Evolutionary conservation across 2,329 filamentous ascomycete species (phyloP).

Genomic region (Fusarium albosuccineum): DNA sequence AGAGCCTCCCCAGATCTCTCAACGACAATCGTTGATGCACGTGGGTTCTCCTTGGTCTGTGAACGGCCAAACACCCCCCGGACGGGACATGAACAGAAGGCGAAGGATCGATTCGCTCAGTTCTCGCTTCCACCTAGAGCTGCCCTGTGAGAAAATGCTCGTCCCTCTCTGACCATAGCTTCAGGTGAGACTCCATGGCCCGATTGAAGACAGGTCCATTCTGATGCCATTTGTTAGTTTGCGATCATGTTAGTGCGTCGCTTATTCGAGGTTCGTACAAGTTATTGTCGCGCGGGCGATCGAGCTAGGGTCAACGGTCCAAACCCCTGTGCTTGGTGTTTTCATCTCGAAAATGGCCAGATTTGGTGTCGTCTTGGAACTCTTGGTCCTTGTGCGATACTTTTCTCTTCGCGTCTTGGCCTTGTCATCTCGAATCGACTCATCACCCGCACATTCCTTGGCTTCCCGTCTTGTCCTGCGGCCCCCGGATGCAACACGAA

Average conservation of each 20-base stretch:
- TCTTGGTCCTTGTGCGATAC: not conserved
- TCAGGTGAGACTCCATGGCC: not conserved
- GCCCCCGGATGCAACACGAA: slow-evolving; percentile 5
- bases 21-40: slow-evolving; percentile 33
- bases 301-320: not conserved
- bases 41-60: slow-evolving; percentile 22
- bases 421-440: not conserved
- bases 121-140: not conserved
- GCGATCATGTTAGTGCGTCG: not conserved
- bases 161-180: not conserved
- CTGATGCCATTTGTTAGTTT: not conserved
- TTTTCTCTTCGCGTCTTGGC: not conserved
- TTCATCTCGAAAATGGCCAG: not conserved
- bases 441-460: slow-evolving; percentile 2
- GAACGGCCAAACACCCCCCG: slow-evolving; percentile 1
- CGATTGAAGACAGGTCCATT: not conserved
- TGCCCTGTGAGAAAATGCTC: slow-evolving; percentile 9
- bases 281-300: not conserved
- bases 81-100: not conserved
- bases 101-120: not conserved
- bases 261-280: not conserved
- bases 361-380: not conserved
- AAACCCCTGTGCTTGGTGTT: not conserved
- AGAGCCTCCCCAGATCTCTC: slow-evolving; percentile 31
- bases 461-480: slow-evolving; percentile 3